Evolutionary conservation across 805 yeast species (phyloP), one percentile per base, ranked within the genome.

Genomic region (Kodamaea restingae): DNA sequence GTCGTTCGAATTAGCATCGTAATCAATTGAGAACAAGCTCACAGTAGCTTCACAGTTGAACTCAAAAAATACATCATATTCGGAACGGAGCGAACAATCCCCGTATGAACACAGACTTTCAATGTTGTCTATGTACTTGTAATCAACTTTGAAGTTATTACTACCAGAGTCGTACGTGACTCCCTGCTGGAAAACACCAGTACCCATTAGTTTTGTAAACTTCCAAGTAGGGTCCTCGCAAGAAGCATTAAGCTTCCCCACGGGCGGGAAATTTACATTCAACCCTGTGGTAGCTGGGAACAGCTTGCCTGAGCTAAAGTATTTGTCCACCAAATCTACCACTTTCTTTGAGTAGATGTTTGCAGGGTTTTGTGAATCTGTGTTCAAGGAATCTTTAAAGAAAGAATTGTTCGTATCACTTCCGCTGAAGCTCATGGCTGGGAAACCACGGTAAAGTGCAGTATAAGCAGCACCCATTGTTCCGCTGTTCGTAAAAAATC

Each of bases 1-100:
- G 18, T 53, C 48, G 15, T 42, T 42, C 9, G 41, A 21, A 35
- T 48, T 51, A 21, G 74, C 72, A 49, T 69, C 75, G 44, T 62
- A 56, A 51, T 75, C 81, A 47, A 73, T 57, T 21, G 72, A 60
- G 58, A 74, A 75, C n/a, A 65, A 62, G 33, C 75, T 58, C 43
- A 75, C 61, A 4, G 78, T 50, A 15, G 73, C 44, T 43, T 61
- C 54, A 60, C 81, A 76, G 21, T 44, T 43, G 41, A 34, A 28
- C 7, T 33, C 18, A 18, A 40, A 35, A 36, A 36, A 40, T 9
- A 38, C 26, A 20, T 40, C 65, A 21, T 40, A 44, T 27, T 48
- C 50, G 8, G 40, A 15, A 2, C 30, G 32, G 12, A 46, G 35
- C 6, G 33, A 26, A 33, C 49, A 44, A 18, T 44, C 49, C 2